Conservation (phyloP, 2,329 filamentous ascomycete genomes). For the Penicillium sp. region DNA sequence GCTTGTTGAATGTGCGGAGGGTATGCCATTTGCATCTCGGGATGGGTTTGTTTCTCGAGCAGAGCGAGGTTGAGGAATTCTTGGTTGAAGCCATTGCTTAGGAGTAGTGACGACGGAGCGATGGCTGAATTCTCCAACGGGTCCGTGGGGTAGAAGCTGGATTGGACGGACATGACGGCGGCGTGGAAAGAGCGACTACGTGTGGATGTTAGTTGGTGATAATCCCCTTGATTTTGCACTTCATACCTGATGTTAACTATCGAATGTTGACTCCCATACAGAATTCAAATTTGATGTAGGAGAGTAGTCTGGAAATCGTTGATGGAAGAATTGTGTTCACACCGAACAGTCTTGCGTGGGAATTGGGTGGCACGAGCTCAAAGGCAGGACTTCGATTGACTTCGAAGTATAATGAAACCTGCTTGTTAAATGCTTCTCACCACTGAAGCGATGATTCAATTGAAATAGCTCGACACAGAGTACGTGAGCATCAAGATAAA, state of each 20-base stretch:
- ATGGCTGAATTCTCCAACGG: neutral
- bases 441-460: neutral
- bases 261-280: neutral
- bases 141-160: neutral
- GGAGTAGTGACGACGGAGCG: neutral
- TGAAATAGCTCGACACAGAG: neutral
- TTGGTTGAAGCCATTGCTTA: constrained; percentile 1
- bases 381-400: neutral
- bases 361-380: neutral
- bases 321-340: neutral
- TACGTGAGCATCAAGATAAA: neutral
- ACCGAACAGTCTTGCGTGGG: neutral
- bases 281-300: neutral
- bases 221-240: neutral
- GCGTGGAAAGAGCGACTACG: neutral
- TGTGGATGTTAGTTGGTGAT: neutral
- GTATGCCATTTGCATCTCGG: neutral
- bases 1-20: neutral
- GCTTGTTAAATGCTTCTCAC: neutral
- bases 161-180: neutral
- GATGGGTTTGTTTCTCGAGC: constrained; percentile 1
- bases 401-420: neutral
- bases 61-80: constrained; percentile 8
- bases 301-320: neutral
- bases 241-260: neutral